Base-by-base conservation (phyloP, 2,329 filamentous ascomycete genomes). In the Calcarisporium arbuscula region DNA sequence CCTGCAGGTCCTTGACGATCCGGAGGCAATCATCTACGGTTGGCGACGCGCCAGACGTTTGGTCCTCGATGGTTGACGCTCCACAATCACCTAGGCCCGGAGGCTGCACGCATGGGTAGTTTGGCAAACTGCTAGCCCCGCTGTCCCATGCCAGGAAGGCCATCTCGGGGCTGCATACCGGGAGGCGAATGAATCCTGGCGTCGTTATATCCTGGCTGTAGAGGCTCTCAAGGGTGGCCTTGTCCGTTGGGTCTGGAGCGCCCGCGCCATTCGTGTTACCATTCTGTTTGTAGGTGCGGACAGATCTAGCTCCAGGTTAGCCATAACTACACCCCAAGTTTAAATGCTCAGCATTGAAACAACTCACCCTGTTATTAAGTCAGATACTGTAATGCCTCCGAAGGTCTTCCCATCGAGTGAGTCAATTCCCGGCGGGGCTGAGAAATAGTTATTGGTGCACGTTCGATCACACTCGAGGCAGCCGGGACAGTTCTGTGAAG, bases 181-280 rank as follows among this genome's bases (percentile, higher is more conserved):
- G 62, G 2, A 65, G 47, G 7, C 46, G 50, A 26, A 64, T 48
- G 37, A 53, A 54, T 3, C 61, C 61, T 1, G 58, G 53, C 0
- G 52, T 57, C 6, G 51, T 58, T 26, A 62, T 35, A 36, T 60
- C 52, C 19, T 37, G 19, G 14, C 49, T 32, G 18, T 50, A 12
- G 11, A 62, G 46, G 17, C 47, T 32, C 7, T 41, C 14, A 8
- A 50, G 22, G 25, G 51, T 48, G 22, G 16, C 34, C 26, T 37
- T 7, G 49, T 56, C 27, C n/a, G 31, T 35, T 2, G 47, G 42
- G 35, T 59, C 54, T 1, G 44, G 41, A 10, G 34, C 8, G 15
- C 27, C 32, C 32, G 36, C 54, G 17, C 49, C 48, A 42, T 63
- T 62, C 16, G 43, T 32, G n/a, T 49, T 46, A 38, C 52, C 49